phyloP scores from a whole-genome alignment of 257 asterid genomes.

The Verbascum thapsus region DNA sequence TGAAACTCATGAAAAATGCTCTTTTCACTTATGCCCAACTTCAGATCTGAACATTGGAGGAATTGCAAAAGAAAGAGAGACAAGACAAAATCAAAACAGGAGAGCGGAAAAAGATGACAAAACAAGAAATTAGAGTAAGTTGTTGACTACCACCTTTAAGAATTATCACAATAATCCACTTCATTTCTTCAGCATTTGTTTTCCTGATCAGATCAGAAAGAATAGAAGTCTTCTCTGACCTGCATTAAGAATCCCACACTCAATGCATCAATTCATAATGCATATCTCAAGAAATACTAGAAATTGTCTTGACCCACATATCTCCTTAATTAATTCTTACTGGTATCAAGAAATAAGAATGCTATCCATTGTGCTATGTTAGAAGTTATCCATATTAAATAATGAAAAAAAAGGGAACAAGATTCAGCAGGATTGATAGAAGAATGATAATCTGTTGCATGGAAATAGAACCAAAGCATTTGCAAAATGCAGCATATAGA shows the following conservation, averaged over 20 bases:
- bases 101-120: constrained; percentile 10
- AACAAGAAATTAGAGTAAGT: constrained; percentile 16
- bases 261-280: constrained; percentile 32
- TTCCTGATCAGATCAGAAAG: constrained; percentile 80
- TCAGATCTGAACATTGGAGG: constrained; percentile 60
- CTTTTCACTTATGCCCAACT: constrained; percentile 92
- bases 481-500: constrained; percentile 24
- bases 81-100: not conserved
- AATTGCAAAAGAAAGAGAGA: constrained; percentile 21
- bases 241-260: constrained; percentile 41
- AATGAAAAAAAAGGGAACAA: not conserved
- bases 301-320: constrained; percentile 17
- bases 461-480: constrained; percentile 16
- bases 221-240: constrained; percentile 69
- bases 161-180: constrained; percentile 96
- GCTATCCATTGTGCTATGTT: not conserved
- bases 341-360: constrained; percentile 17
- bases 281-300: not conserved
- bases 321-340: constrained; percentile 13
- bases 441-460: constrained; percentile 3
- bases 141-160: constrained; percentile 66
- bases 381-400: constrained; percentile 3
- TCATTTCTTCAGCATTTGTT: constrained; percentile 96
- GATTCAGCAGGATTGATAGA: constrained; percentile 12
- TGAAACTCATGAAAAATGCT: constrained; percentile 96